These are phyloP conservation scores for Fusarium nelsonii DNA, from an alignment of 2,329 filamentous ascomycete genomes.

Conservation along the genomic window DNA sequence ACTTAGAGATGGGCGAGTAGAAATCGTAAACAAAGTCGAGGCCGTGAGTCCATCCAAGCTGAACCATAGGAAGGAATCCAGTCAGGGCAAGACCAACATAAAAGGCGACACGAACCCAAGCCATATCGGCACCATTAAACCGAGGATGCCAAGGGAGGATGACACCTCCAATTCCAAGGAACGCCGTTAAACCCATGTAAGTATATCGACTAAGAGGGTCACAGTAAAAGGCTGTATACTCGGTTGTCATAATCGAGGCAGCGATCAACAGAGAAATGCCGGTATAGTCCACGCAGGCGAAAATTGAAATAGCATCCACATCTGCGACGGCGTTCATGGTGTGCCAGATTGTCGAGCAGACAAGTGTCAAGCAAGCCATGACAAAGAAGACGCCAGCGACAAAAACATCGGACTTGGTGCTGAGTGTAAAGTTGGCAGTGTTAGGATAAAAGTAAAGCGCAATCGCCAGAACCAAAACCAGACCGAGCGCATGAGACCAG, in stretches of 20 bases:
- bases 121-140: constrained; percentile 93
- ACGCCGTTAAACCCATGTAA: constrained; percentile 85
- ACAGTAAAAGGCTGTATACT: constrained; percentile 99
- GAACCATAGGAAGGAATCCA: constrained; percentile 88
- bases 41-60: constrained; percentile 83
- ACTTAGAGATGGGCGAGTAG: constrained; percentile 89
- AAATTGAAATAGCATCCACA: constrained; percentile 88
- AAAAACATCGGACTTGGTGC: constrained; percentile 87
- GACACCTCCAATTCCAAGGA: constrained; percentile 86
- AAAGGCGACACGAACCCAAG: constrained; percentile 91
- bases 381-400: constrained; percentile 97
- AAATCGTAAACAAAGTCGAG: constrained; percentile 86
- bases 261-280: constrained; percentile 96
- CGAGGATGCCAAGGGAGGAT: constrained; percentile 95
- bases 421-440: constrained; percentile 86
- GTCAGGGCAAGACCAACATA: constrained; percentile 89
- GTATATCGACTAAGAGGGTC: constrained; percentile 87
- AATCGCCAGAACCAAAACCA: constrained; percentile 87
- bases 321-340: constrained; percentile 98
- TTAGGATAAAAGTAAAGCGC: constrained; percentile 97
- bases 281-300: constrained; percentile 98
- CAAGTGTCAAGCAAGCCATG: constrained; percentile 91
- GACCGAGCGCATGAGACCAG: constrained; percentile 92
- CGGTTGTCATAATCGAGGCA: constrained; percentile 96
- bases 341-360: constrained; percentile 97